Evolutionary conservation across 106 monocot genomes (phyloP), one percentile per base, ranked within the genome.

Genomic region (Narthecium ossifragum): DNA sequence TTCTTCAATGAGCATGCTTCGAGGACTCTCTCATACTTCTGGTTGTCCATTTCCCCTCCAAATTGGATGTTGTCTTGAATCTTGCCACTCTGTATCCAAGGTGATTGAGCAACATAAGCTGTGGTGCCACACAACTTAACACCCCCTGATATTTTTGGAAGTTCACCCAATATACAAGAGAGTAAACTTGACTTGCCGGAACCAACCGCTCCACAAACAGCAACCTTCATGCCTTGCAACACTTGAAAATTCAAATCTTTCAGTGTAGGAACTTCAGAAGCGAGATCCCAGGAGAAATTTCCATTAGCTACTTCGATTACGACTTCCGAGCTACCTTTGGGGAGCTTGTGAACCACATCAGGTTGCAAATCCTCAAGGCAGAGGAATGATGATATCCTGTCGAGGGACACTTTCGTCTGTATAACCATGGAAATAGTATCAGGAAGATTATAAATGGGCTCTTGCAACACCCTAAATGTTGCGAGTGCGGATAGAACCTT

Each of bases 81-180:
- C 27, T 78, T 96, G 4, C 94, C 94, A 57, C 90, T 96, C 60
- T 96, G 96, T 70, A 98, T 90, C 96, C 96, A 98, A 30, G 96
- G 81, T 27, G 90, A 86, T 21, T 98, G 90, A 11, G 88, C 59
- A 47, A 98, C 86, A 79, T 98, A 98, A 24, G 96, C 86, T 1
- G 70, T 79, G 11, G 62, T 66, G 14, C 90, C 90, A 49, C 83
- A 84, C 40, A 87, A 46, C 34, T 62, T 78, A 15, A 84, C 74
- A 20, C 53, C 59, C 29, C 96, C 90, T 28, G 78, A 80, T 21
- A 84, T 25, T 53, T 81, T 98, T 18, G 90, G 81, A 8, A 90
- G 28, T 72, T 98, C 84, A 51, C 96, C 96, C 40, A 98, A 52
- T 33, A 90, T 83, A 73, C 89, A 82, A 29, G 83, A 75, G 10